Percentiles rank a stretch among this genome's conserved stretches.
phyloP scores from a whole-genome alignment of 768 basidiomycete species.

The Boletus sensibilis region DNA sequence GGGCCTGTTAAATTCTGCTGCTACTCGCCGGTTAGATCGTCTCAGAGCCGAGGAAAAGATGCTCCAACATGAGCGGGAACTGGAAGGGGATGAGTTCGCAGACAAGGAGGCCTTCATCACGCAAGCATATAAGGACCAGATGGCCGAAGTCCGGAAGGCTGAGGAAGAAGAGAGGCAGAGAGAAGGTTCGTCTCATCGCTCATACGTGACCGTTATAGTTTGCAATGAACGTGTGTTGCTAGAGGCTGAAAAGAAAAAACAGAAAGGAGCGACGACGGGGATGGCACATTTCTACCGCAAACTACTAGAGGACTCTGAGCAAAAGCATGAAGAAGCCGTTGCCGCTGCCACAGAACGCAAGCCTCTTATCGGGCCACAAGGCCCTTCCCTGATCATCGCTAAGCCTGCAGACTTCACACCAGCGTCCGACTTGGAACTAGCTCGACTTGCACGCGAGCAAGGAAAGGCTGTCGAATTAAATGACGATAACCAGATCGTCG shows the following conservation, averaged over 20 bases:
- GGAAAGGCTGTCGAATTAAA: slow-evolving; percentile 91
- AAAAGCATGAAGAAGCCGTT: slow-evolving; percentile 83
- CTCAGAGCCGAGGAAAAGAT: slow-evolving; percentile 97
- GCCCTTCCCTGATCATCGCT: slow-evolving; percentile 64
- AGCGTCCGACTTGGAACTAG: slow-evolving; percentile 73
- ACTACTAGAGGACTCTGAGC: slow-evolving; percentile 74
- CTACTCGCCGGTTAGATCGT: slow-evolving; percentile 85
- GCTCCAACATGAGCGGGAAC: slow-evolving; percentile 89
- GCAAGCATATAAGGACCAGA: slow-evolving; percentile 94
- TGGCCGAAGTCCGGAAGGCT: slow-evolving; percentile 85
- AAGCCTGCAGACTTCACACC: slow-evolving; percentile 66
- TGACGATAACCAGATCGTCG: slow-evolving; percentile 96
- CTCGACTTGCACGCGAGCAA: slow-evolving; percentile 61
- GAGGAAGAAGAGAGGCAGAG: slow-evolving; percentile 89
- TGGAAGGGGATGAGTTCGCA: slow-evolving; percentile 88
- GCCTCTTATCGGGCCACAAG: slow-evolving; percentile 60
- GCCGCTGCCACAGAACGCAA: slow-evolving; percentile 61
- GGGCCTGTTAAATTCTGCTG: slow-evolving; percentile 73
- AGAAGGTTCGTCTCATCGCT: slow-evolving; percentile 62
- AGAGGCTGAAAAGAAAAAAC: slow-evolving; percentile 61
- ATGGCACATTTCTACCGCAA: slow-evolving; percentile 84
- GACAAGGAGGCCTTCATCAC: slow-evolving; percentile 99
- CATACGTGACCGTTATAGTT: neutral
- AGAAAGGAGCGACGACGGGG: slow-evolving; percentile 62
- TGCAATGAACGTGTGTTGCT: neutral